Base-by-base conservation (phyloP, 73 alveolate genomes). In the Paramecium primaurelia region DNA sequence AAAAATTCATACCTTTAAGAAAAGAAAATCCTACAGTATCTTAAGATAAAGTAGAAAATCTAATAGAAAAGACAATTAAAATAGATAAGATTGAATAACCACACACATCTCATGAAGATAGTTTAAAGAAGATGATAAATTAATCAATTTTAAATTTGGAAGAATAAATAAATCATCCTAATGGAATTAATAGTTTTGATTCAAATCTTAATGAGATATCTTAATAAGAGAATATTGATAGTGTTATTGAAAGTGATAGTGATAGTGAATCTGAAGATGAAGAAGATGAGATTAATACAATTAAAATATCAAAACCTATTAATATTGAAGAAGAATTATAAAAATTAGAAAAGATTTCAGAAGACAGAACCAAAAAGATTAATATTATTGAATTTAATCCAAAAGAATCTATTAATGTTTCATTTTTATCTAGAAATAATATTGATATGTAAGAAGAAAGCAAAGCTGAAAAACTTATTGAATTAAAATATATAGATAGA, bases 391-490 rank as follows among this genome's bases (percentile, higher is more conserved):
- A 64, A 64, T 64, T 64, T 3, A 28, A 64, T 64, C 84, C 84
- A 32, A 64, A 28, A 28, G 84, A 64, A 64, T 64, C 84, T 1
- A 14, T 7, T 64, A 64, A 64, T 64, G 47, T 64, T 64, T 64
- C 84, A 64, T 64, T 64, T 64, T 26, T 64, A 64, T 64, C 42
- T 1, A 64, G 26, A 64, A 34, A 64, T 32, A 64, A 14, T 64
- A 64, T 64, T 32, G 84, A 32, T 64, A 11, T 34, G 20, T 32
- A 64, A 75, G n/a, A 34, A 36, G 60, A 36, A 75, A 75, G 88
- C 42, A 75, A 25, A 75, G 91, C 91, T 45, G 91, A 80, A 80
- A 6, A 80, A 80, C 58, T 80, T 20, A 47, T 80, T 18, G 75
- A 80, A 32, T 80, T 80, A 47, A 80, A 80, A 36, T 32, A 34